Percentiles rank a stretch among this genome's conserved stretches.
These are phyloP conservation scores for Amanita pallidorosea DNA, from an alignment of 768 basidiomycete species.

Conservation along the genomic window DNA sequence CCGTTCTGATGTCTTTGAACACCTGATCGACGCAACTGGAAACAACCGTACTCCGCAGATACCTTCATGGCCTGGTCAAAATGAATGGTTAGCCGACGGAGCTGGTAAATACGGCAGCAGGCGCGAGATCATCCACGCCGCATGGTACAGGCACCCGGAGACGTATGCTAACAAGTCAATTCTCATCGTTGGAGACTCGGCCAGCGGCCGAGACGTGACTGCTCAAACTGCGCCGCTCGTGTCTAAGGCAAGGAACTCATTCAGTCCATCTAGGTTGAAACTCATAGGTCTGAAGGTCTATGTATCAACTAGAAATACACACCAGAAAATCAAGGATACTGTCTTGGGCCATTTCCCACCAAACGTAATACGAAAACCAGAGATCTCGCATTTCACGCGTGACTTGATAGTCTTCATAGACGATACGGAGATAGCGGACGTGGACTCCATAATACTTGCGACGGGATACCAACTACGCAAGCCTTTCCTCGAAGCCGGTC, in stretches of 20 bases:
- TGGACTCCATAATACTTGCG: conserved; percentile 9
- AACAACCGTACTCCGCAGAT: conserved; percentile 42
- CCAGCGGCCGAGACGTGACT: conserved; percentile 38
- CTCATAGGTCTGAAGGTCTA: not conserved
- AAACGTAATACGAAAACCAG: conserved; percentile 17
- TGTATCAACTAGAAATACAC: not conserved
- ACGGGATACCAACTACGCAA: conserved; percentile 39
- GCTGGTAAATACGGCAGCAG: conserved; percentile 6
- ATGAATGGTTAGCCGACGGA: conserved; percentile 31
- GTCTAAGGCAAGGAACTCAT: conserved; percentile 22
- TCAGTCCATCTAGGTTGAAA: conserved; percentile 12
- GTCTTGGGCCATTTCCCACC: not conserved
- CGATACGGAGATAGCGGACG: conserved; percentile 16
- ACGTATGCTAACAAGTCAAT: conserved; percentile 31
- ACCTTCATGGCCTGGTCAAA: conserved; percentile 34
- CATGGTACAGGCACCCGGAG: conserved; percentile 40
- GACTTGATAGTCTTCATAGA: conserved; percentile 36
- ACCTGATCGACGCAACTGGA: conserved; percentile 46
- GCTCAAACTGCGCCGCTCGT: conserved; percentile 29
- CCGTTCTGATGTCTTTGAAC: conserved; percentile 28
- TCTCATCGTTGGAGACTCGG: conserved; percentile 33
- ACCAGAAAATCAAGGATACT: not conserved
- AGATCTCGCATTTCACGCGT: conserved; percentile 36
- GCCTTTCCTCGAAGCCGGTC: conserved; percentile 11
- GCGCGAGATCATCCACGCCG: conserved; percentile 38